Evolutionary conservation across 805 yeast genomes (phyloP).

Genomic region (Ogataea trehalophila): DNA sequence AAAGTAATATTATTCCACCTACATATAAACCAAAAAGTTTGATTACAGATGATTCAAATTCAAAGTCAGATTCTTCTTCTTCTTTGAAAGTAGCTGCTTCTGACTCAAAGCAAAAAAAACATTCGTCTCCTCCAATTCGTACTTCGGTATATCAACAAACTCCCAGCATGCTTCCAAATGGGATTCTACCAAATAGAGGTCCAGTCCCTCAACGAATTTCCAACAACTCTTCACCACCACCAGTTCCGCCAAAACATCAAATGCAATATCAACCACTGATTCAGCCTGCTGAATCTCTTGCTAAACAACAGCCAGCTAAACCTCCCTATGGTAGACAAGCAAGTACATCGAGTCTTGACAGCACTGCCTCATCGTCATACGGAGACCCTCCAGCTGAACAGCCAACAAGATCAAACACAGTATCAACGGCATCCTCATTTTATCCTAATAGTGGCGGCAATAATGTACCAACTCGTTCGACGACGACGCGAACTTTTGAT

Average conservation of each 20-base stretch:
- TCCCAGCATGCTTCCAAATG: not conserved
- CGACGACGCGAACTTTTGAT: not conserved
- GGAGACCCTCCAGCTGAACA: not conserved
- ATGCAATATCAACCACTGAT: not conserved
- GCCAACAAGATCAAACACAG: not conserved
- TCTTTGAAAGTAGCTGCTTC: not conserved
- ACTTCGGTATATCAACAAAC: not conserved
- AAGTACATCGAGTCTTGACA: not conserved
- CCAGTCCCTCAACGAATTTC: not conserved
- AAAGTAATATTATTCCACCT: not conserved
- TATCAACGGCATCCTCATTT: not conserved
- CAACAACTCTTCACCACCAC: not conserved
- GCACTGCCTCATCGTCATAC: not conserved
- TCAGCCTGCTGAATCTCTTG: not conserved
- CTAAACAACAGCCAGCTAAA: not conserved
- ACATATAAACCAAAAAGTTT: not conserved
- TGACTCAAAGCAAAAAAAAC: not conserved
- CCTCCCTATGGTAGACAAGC: not conserved
- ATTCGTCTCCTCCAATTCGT: not conserved
- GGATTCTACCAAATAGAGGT: not conserved
- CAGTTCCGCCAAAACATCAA: not conserved
- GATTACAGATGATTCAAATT: not conserved
- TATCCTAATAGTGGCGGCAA: not conserved
- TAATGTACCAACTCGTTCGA: not conserved
- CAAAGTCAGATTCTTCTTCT: not conserved